phyloP scores from a whole-genome alignment of 108 stramenopile species.

The Nitzschia palea region DNA sequence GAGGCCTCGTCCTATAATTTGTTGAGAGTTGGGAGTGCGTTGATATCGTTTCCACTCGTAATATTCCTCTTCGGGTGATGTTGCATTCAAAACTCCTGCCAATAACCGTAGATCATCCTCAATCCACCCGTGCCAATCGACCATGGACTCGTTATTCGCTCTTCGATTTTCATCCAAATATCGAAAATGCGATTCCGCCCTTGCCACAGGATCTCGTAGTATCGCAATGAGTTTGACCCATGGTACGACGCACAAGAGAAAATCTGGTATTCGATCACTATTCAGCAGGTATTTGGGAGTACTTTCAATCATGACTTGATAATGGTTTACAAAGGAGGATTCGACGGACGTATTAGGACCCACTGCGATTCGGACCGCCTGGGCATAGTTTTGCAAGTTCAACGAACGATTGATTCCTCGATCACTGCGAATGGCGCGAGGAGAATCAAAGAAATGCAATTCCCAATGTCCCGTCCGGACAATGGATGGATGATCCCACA shows the following conservation, averaged over 20 bases:
- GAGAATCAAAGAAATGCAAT: constrained; percentile 26
- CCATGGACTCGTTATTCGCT: background rate
- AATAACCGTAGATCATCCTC: constrained; percentile 41
- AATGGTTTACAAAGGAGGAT: background rate
- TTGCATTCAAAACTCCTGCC: constrained; percentile 20
- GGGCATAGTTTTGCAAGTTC: background rate
- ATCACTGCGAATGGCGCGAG: background rate
- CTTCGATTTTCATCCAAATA: background rate
- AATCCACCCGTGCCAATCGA: background rate
- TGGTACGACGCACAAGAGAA: constrained; percentile 19
- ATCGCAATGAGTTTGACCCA: constrained; percentile 31
- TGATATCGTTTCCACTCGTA: constrained; percentile 4
- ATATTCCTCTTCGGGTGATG: background rate
- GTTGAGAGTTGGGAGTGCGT: constrained; percentile 9
- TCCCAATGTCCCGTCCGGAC: constrained; percentile 5
- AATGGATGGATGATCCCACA: constrained; percentile 20
- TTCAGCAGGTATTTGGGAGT: constrained; percentile 16
- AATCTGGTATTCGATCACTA: constrained; percentile 27
- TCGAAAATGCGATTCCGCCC: constrained; percentile 24
- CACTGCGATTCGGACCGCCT: background rate
- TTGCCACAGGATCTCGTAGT: constrained; percentile 28
- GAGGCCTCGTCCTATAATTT: constrained; percentile 18
- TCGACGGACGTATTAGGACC: background rate
- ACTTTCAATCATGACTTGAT: background rate
- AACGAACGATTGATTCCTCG: background rate